Evolutionary conservation across 306 rosid genomes (phyloP).

Genomic region (Gastrolobium bilobum): DNA sequence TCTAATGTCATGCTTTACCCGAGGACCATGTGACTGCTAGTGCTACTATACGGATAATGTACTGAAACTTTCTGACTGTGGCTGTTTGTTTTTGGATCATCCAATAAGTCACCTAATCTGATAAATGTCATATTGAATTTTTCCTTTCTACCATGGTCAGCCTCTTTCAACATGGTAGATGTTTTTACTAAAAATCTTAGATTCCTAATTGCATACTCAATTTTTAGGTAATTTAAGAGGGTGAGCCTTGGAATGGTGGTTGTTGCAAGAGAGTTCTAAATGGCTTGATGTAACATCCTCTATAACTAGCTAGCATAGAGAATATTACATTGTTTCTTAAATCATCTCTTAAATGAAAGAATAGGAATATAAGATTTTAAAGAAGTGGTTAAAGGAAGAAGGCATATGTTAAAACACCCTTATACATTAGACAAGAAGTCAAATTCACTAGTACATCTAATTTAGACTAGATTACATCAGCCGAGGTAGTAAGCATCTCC

Average conservation of each 20-base stretch:
- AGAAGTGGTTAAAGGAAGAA: too few species aligned
- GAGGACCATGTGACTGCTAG: background rate
- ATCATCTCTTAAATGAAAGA: too few species aligned
- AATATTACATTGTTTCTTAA: too few species aligned
- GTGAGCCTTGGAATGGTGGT: background rate
- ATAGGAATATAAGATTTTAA: too few species aligned
- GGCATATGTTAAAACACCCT: too few species aligned
- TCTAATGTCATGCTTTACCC: background rate
- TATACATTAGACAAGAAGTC: too few species aligned
- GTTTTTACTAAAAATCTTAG: background rate
- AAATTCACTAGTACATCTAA: too few species aligned
- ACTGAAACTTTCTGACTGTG: conserved; percentile 6
- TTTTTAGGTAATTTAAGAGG: conserved; percentile 33
- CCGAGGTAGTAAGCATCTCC: too few species aligned
- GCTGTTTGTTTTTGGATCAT: conserved; percentile 22
- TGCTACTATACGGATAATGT: conserved; percentile 24
- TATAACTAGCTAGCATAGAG: too few species aligned
- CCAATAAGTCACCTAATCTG: conserved; percentile 18
- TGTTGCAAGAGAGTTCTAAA: too few species aligned
- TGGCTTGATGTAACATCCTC: too few species aligned
- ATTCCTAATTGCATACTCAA: conserved; percentile 10
- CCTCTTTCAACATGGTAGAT: conserved; percentile 3
- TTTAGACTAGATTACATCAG: too few species aligned
- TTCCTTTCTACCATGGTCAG: background rate
- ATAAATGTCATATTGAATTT: conserved; percentile 36